Percentiles rank a stretch among this genome's conserved stretches.
Conservation (phyloP, 208 protist genomes). For the Leishmania guyanensis region DNA sequence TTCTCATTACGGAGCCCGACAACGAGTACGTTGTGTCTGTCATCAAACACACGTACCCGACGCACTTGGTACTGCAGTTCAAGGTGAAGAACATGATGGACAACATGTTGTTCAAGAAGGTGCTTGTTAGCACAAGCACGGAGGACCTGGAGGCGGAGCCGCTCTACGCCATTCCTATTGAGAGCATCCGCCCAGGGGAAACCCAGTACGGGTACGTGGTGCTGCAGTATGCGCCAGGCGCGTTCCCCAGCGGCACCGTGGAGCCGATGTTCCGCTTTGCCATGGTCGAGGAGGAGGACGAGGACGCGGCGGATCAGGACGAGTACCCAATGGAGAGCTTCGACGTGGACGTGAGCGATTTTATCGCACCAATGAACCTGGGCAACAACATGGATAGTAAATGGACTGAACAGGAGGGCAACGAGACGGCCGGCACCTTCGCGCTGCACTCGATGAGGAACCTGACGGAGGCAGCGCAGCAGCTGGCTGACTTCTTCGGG, state of each 20-base stretch:
- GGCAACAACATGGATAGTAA: constrained; percentile 27
- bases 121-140: constrained; percentile 82
- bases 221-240: constrained; percentile 53
- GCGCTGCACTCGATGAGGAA: constrained; percentile 83
- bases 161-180: constrained; percentile 81
- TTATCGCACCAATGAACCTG: constrained; percentile 71
- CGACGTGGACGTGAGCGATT: constrained; percentile 85
- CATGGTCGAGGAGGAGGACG: constrained; percentile 54
- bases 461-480: constrained; percentile 78
- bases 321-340: constrained; percentile 89
- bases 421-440: constrained; percentile 87
- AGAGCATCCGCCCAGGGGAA: constrained; percentile 51
- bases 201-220: constrained; percentile 80
- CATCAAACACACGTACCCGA: constrained; percentile 94
- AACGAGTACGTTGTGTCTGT: constrained; percentile 97
- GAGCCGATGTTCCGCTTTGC: constrained; percentile 70
- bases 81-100: constrained; percentile 94
- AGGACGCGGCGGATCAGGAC: constrained; percentile 46
- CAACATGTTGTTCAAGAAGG: constrained; percentile 82
- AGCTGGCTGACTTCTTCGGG: constrained; percentile 86
- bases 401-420: constrained; percentile 53
- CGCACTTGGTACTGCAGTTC: constrained; percentile 96
- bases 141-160: constrained; percentile 81
- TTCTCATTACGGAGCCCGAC: constrained; percentile 95
- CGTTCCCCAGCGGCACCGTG: constrained; percentile 77